Evolutionary conservation across 345 rosid species (phyloP), one percentile per base, ranked within the genome.

Genomic region (Nephelium lappaceum): DNA sequence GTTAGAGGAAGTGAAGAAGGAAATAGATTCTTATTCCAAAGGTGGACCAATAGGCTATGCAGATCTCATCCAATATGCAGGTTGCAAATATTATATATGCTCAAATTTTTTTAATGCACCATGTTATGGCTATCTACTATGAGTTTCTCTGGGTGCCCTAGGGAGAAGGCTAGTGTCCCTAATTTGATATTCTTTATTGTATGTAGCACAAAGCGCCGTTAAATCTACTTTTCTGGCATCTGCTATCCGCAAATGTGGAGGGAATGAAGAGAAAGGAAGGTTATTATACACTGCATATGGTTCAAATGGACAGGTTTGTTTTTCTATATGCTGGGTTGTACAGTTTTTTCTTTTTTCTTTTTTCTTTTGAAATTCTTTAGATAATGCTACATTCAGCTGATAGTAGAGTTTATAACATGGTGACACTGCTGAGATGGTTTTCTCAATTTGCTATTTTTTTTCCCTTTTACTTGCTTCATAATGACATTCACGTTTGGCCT

Each of bases 211-310:
- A 87, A 53, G 93, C 80, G 98, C 98, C 2, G 27, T 82, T 7
- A 95, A 95, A 93, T 69, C 89, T 62, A 93, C 96, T 12, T 93
- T 92, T 87, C 87, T 92, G 38, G 93, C 92, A 67, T 83, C 99
- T 11, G 98, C 98, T 14, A 93, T 93, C 77, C 89, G 93, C 24
- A 92, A 93, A 79, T 92, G 98, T 78, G 99, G 98, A 80, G 98
- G 99, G 64, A 95, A 95, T 69, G 96, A 89, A 84, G 96, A 92
- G 83, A 95, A 92, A 79, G 98, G 99, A 42, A 47, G 31, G 11
- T 77, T 85, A 83, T 79, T 95, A 27, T 95, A 95, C 71, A 72
- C 87, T 25, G 99, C 97, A 25, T 92, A 92, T 68, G 99, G 99
- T 73, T 95, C 99, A 63, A 83, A 39, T 61, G 96, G 98, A 18